Conservation (phyloP, 345 rosid genomes). For the Eucalyptus brandiana region DNA sequence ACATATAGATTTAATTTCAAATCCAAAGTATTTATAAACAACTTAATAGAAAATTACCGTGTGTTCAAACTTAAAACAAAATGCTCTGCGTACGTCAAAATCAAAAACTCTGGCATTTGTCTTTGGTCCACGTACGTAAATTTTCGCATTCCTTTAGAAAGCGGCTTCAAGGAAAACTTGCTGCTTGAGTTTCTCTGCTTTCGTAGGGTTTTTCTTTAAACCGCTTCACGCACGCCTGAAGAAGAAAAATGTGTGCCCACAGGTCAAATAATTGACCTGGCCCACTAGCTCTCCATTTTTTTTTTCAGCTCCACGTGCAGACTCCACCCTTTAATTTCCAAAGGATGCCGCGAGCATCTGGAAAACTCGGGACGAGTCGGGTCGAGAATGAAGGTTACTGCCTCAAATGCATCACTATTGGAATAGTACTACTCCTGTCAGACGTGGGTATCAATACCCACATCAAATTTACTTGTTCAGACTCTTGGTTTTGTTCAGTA, state of each 20-base stretch:
- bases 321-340: too few relatives aligned
- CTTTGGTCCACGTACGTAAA: too few relatives aligned
- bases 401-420: neutral
- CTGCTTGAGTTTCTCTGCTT: too few relatives aligned
- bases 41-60: fast-evolving
- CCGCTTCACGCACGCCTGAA: too few relatives aligned
- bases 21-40: fast-evolving
- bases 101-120: too few relatives aligned
- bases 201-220: too few relatives aligned
- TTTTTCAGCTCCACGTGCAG: too few relatives aligned
- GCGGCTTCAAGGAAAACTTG: too few relatives aligned
- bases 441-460: neutral
- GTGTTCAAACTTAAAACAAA: fast-evolving
- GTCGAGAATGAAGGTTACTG: neutral
- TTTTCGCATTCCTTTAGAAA: too few relatives aligned
- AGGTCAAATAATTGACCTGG: too few relatives aligned
- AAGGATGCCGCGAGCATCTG: neutral
- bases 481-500: neutral
- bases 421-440: neutral
- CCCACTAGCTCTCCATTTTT: too few relatives aligned
- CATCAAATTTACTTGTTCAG: neutral
- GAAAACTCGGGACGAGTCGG: neutral
- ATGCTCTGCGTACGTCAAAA: fast-evolving
- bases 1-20: fast-evolving
- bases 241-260: too few relatives aligned